Base-by-base conservation (phyloP, 257 asterid species). In the Ocimum tenuiflorum region DNA sequence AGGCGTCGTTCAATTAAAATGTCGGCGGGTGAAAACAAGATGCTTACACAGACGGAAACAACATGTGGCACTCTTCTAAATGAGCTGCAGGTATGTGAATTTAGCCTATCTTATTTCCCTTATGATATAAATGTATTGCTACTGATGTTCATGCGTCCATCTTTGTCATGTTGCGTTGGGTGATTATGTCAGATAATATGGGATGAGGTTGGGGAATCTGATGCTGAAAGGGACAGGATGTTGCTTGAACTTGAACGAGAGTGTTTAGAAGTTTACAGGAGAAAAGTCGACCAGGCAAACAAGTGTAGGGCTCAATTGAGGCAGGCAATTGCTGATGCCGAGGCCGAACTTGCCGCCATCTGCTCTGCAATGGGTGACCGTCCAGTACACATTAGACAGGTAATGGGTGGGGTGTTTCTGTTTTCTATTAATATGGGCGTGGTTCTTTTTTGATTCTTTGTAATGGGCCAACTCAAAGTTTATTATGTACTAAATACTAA, bases 141-240 rank as follows among this genome's bases (percentile, higher is more conserved):
- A 5, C 14, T 45, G 3, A 14, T 19, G 7, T 24, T 66, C 13
- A 4, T 47, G 3, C 60, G 17, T 31, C 11, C 15, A 42, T 41
- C 65, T 27, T 27, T 27, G 31, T 27, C 4, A 27, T 27, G 31
- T 27, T 27, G 3, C 31, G 31, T 27, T 27, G 31, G 31, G 31
- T 27, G 4, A 1, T 1, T 27, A 27, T 55, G 52, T 71, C 75
- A 94, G 99, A 88, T 90, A 72, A 90, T 94, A 79, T 94, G 99
- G 99, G 96, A 94, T 36, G 99, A 94, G 80, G 99, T 94, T 58
- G 99, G 99, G 49, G 97, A 94, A 81, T 62, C 95, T 65, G 97
- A 86, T 72, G 24, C 76, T 6, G 97, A 90, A 64, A 88, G 82
- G 75, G 97, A 94, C 79, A 83, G 76, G 49, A 86, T 83, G 90